Evolutionary conservation across 2,329 filamentous ascomycete species (phyloP), one percentile per base, ranked within the genome.

Genomic region (Ramichloridium luteum): DNA sequence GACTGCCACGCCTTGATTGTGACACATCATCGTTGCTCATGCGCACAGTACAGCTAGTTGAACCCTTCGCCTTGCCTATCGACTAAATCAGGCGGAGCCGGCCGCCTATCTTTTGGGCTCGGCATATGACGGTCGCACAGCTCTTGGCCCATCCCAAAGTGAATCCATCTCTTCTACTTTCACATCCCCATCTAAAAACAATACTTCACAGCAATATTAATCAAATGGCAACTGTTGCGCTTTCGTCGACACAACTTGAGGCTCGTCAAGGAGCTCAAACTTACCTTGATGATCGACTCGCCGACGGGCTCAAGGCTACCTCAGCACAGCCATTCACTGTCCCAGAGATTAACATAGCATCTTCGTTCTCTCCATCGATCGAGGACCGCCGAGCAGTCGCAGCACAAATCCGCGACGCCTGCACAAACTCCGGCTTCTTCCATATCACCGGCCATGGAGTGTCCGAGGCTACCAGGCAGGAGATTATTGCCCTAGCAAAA

Each of bases 391-490:
- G 53, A 37, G 42, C 46, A 12, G 45, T 64, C 2, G 60, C 61
- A 2, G 33, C 39, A 3, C 47, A 61, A 22, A 61, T 62, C 15
- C 52, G 47, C 5, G 39, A 48, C 13, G 57, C 58, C 1, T 61
- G 59, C 35, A 54, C 47, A 5, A 55, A 43, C n/a, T 55, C 51
- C 4, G 57, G 58, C 5, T 55, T 55, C 40, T 61, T 61, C 40
- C 58, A 59, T 40, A 54, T 62, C 27, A 56, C 49, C 8, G 53
- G 53, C 11, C 59, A 62, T 31, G 46, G 50, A 6, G 41, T 61
- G 4, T 35, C 57, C 2, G 30, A 43, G 5, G 12, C 37, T 2
- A 47, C 48, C 3, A 45, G 53, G 20, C 30, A 46, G 10, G 45
- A 34, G 2, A 53, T 61, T n/a, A 32, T 63, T 12, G 36, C 44